Conservation (phyloP, 1,284 basidiomycete species). For the Vanrija pseudolonga region DNA sequence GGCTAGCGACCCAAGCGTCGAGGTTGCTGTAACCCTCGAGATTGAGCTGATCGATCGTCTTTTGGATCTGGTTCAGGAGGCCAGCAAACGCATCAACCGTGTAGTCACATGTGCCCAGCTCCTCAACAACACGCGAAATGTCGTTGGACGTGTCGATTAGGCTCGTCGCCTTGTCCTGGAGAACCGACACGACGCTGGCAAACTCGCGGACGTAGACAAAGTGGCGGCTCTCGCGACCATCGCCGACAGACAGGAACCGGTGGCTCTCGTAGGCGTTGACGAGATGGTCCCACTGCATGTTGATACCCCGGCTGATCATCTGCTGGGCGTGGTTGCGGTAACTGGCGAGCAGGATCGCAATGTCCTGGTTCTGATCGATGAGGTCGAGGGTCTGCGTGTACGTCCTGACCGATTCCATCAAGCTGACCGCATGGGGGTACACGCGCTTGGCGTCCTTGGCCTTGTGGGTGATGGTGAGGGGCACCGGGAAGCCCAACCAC, state of each 20-base stretch:
- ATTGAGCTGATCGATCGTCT: conserved; percentile 88
- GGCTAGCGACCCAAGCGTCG: conserved; percentile 88
- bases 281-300: conserved; percentile 94
- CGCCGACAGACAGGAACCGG: conserved; percentile 63
- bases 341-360: conserved; percentile 88
- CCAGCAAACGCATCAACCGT: conserved; percentile 74
- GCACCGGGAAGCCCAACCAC: conserved; percentile 93
- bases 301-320: conserved; percentile 83
- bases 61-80: conserved; percentile 75
- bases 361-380: conserved; percentile 81
- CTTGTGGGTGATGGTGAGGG: conserved; percentile 89
- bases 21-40: conserved; percentile 95
- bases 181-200: conserved; percentile 80
- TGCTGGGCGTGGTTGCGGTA: conserved; percentile 84
- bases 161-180: conserved; percentile 92
- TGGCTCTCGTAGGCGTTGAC: conserved; percentile 84
- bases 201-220: conserved; percentile 93
- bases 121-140: conserved; percentile 76
- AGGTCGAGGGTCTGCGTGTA: conserved; percentile 91
- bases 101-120: conserved; percentile 82
- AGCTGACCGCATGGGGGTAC: conserved; percentile 93
- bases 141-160: conserved; percentile 89
- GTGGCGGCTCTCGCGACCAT: conserved; percentile 80
- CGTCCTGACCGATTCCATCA: conserved; percentile 97
- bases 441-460: conserved; percentile 98